phyloP scores from a whole-genome alignment of 2,329 filamentous ascomycete species.

The Pleurostoma richardsiae region DNA sequence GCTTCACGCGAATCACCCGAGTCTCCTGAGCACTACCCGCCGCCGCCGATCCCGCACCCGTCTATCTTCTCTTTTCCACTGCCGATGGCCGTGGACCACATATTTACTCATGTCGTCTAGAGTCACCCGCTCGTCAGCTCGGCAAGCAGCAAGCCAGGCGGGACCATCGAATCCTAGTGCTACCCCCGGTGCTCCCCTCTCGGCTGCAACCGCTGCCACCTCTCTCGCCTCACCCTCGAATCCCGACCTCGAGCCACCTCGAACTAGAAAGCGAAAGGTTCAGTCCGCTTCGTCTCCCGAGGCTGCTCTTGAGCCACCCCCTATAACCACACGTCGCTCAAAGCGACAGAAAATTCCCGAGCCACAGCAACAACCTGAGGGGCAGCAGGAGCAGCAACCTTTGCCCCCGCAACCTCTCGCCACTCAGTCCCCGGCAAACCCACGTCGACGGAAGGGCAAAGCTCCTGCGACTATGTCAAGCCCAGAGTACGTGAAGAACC shows the following conservation, averaged over 20 bases:
- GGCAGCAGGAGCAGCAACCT: no score
- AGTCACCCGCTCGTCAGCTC: conserved; percentile 92
- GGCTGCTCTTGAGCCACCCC: conserved; percentile 16
- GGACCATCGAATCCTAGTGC: conserved; percentile 37
- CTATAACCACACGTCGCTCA: conserved; percentile 49
- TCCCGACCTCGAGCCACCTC: conserved; percentile 38
- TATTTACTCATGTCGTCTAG: conserved; percentile 85
- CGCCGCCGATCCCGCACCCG: conserved; percentile 2
- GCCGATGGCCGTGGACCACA: conserved; percentile 8
- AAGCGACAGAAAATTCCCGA: conserved; percentile 66
- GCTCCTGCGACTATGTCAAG: conserved; percentile 65
- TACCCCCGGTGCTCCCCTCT: conserved; percentile 29
- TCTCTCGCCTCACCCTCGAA: conserved; percentile 27
- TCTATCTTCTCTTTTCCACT: conserved; percentile 7
- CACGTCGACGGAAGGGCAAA: conserved; percentile 56
- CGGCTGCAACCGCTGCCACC: conserved; percentile 33
- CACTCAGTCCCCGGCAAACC: conserved; percentile 24
- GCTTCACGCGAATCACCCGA: neutral
- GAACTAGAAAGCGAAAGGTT: conserved; percentile 73
- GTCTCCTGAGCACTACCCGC: neutral
- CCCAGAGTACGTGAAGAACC: conserved; percentile 50
- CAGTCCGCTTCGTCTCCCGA: conserved; percentile 44
- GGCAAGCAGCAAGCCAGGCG: conserved; percentile 69
- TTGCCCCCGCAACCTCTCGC: conserved; percentile 25
- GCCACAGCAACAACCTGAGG: conserved; percentile 14